Evolutionary conservation across 805 yeast species (phyloP), one percentile per base, ranked within the genome.

Genomic region (Zygosaccharomyces kombuchaensis): DNA sequence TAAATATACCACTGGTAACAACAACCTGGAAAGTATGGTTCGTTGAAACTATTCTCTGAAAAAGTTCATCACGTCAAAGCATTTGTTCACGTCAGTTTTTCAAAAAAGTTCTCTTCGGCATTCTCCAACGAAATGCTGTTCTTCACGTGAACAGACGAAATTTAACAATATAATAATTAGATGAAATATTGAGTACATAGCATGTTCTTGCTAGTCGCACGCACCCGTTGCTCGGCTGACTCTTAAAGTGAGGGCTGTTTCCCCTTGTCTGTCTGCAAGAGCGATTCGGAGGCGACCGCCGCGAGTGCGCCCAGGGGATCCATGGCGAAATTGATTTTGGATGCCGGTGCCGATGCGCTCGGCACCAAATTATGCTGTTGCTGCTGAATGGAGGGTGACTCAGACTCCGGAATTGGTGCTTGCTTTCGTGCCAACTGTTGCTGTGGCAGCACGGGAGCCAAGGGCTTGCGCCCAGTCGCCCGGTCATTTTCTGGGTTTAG

Each of bases 231-330:
- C 31, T 16, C n/a, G 6, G 3, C 3, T 26, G 29, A 7, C 10
- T 25, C 27, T 27, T 27, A 27, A 5, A 27, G 10, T n/a, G 14
- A n/a, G 2, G 14, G 26, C 25, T 38, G 22, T 6, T 10, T 27
- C 6, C 23, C 26, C 25, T 27, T 27, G 34, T 27, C 41, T 5
- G 46, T 38, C 4, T 56, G 45, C 21, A 46, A 36, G 22, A 53
- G 36, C 9, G 53, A 43, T 9, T 67, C 66, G 3, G 70, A 66
- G 8, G 70, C 70, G 8, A 66, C 59, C 1, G 70, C 70, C 2
- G 70, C 70, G 10, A 66, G 49, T 2, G 69, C 69, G 25, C 69
- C 69, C 34, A 66, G 41, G 5, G 70, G 70, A 42, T 66, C 69
- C 43, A 56, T 58, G 7, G 63, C 58, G 42, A 65, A 65, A 40